A percentile compares a stretch with the other conserved stretches of the same genome.
phyloP scores from a whole-genome alignment of 2,329 filamentous ascomycete genomes.

The Neofusicoccum umdonicola region DNA sequence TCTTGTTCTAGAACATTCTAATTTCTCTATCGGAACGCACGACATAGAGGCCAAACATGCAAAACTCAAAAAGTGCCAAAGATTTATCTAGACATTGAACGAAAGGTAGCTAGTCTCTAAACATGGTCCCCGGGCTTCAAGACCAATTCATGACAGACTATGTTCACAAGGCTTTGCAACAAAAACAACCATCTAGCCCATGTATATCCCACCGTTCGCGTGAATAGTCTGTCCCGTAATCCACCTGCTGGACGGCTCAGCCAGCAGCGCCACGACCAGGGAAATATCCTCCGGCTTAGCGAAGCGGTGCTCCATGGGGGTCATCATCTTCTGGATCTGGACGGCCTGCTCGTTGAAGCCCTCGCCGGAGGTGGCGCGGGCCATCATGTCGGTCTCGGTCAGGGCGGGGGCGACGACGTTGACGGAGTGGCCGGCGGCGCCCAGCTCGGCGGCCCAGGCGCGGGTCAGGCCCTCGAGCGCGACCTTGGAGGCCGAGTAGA shows the following conservation, averaged over 20 bases:
- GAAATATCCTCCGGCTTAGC: conserved; percentile 56
- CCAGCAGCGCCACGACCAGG: conserved; percentile 56
- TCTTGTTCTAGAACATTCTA: too few species aligned
- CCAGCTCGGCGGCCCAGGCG: conserved; percentile 59
- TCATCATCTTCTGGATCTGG: conserved; percentile 45
- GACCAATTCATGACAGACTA: too few species aligned
- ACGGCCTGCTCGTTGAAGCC: conserved; percentile 48
- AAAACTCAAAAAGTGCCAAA: too few species aligned
- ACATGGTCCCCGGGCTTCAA: too few species aligned
- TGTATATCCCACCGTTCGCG: conserved; percentile 51
- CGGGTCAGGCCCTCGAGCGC: conserved; percentile 64
- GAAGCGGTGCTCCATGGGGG: conserved; percentile 53
- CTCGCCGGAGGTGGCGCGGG: conserved; percentile 27
- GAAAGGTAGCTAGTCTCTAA: too few species aligned
- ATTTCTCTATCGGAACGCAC: too few species aligned
- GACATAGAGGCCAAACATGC: too few species aligned
- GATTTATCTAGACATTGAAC: too few species aligned
- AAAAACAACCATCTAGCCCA: conserved; percentile 22
- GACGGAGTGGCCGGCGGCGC: conserved; percentile 56
- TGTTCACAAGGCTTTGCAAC: too few species aligned
- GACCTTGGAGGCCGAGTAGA: conserved; percentile 94
- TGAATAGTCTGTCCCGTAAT: conserved; percentile 55
- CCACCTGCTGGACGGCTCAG: conserved; percentile 44
- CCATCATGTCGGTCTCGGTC: conserved; percentile 58
- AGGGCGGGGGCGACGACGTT: conserved; percentile 62